Evolutionary conservation across 1,284 basidiomycete species (phyloP).

Genomic region (Golubevia sp.): DNA sequence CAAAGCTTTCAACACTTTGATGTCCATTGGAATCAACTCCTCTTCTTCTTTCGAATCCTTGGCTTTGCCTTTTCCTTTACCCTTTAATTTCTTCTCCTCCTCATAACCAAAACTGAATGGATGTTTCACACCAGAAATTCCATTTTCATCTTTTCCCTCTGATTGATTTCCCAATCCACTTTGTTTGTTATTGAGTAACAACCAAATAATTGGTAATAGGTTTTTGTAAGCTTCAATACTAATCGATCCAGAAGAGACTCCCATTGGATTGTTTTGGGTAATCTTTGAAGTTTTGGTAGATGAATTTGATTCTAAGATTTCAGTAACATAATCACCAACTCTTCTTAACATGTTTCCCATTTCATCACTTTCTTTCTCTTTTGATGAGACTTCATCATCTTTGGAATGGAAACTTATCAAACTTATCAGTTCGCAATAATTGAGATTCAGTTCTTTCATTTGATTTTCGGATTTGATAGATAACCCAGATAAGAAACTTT

Average conservation of each 20-base stretch:
- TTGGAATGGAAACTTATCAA: slow-evolving; percentile 17
- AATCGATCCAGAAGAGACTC: slow-evolving; percentile 10
- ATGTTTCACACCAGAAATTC: too few species aligned
- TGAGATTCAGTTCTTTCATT: slow-evolving; percentile 30
- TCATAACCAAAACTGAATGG: too few species aligned
- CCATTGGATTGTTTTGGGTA: slow-evolving; percentile 16
- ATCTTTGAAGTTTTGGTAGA: slow-evolving; percentile 14
- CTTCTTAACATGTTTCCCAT: slow-evolving; percentile 19
- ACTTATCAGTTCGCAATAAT: slow-evolving; percentile 27
- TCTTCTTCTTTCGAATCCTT: too few species aligned
- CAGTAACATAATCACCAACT: slow-evolving; percentile 20
- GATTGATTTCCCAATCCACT: too few species aligned
- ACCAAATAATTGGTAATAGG: slow-evolving; percentile 37
- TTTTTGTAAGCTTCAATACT: slow-evolving; percentile 23
- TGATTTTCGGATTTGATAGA: slow-evolving; percentile 18
- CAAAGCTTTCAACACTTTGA: too few species aligned
- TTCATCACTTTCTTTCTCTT: not conserved
- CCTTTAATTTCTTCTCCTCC: too few species aligned
- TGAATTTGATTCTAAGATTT: slow-evolving; percentile 22
- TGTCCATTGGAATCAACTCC: too few species aligned
- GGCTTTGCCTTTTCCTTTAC: too few species aligned
- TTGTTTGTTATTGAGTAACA: slow-evolving; percentile 20
- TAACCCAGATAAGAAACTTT: slow-evolving; percentile 4
- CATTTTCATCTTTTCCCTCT: too few species aligned
- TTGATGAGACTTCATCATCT: slow-evolving; percentile 1